A percentile compares a stretch with the other conserved stretches of the same genome.
These are phyloP conservation scores for Neopestalotiopsis sp. DNA, from an alignment of 2,329 filamentous ascomycete species.

Conservation along the genomic window DNA sequence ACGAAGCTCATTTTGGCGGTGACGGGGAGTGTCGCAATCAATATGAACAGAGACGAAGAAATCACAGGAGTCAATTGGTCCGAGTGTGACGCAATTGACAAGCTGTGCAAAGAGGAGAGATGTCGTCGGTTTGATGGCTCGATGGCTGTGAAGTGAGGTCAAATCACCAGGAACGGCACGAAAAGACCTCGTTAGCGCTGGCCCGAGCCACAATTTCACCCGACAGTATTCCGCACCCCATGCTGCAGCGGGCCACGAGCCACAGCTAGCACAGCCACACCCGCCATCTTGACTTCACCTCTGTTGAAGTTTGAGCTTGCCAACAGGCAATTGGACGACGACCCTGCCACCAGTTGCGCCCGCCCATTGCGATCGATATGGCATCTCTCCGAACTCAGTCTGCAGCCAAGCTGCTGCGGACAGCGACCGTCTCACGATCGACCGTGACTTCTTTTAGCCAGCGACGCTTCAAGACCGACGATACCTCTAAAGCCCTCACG, in stretches of 20 bases:
- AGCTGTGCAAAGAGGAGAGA: conserved; percentile 25
- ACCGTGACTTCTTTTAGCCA: conserved; percentile 48
- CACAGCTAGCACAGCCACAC: neutral
- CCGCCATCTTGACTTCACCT: conserved; percentile 11
- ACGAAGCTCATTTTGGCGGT: conserved; percentile 87
- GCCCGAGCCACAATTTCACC: neutral
- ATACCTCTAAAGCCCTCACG: conserved; percentile 46
- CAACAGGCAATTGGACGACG: conserved; percentile 14
- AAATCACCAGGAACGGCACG: conserved; percentile 32
- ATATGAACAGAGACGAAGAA: conserved; percentile 31
- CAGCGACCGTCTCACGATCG: conserved; percentile 43
- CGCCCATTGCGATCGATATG: conserved; percentile 51
- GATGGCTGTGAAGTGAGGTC: conserved; percentile 16
- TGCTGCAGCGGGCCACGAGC: neutral
- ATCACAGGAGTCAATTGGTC: conserved; percentile 41
- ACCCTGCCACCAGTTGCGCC: conserved; percentile 9
- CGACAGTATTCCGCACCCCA: neutral
- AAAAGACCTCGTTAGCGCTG: conserved; percentile 57
- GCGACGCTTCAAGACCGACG: conserved; percentile 55
- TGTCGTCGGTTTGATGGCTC: conserved; percentile 14
- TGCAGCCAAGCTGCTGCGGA: conserved; percentile 57
- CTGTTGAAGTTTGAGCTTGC: conserved; percentile 2
- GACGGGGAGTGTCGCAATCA: conserved; percentile 23
- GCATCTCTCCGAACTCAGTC: conserved; percentile 67
- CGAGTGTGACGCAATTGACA: conserved; percentile 39